Evolutionary conservation across 768 basidiomycete species (phyloP), one percentile per base, ranked within the genome.

Genomic region (Phaffia australis): DNA sequence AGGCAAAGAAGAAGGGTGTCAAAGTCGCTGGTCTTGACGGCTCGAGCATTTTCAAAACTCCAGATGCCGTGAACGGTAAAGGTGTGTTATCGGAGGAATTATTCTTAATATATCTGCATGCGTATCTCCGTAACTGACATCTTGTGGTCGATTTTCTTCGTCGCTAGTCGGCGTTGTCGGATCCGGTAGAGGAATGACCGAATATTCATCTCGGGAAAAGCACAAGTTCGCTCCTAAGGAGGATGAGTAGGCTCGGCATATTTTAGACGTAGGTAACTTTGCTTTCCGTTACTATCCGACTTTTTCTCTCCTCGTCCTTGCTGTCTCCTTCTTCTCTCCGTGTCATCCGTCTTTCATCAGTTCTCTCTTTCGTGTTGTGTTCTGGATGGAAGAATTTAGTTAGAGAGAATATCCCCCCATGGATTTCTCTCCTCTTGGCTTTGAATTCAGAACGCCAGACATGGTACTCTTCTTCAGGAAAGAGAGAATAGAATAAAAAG

Each of bases 1-100:
- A 77, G 69, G 76, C 76, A 21, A 69, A 70, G 23, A 77, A 77
- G 71, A 77, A 77, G 72, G 76, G 76, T 14, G 73, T 76, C 25
- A 74, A 76, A 64, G 75, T 76, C 49, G 70, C 73, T 54, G 76
- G 76, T 71, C 25, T 68, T 51, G 52, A 52, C 61, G 42, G 35
- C 7, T 56, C 48, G 61, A 63, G 61, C 25, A 68, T 68, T 32
- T 68, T 68, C 50, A 63, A 54, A 50, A 68, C 60, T 42, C 62
- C 66, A 19, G 66, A 68, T 35, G 54, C 49, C 19, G 56, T 60
- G 1, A 46, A 58, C 18, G 56, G 61, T 1, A 63, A 60, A 30
- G 66, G 66, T 68, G 7, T 48, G 60, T 63, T 4, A 14, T 48
- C 18, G 50, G 5, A n/a, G 32, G 35, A 6, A 2, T 19, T 27